Evolutionary conservation across 139 green algal genomes (phyloP), one percentile per base, ranked within the genome.

Genomic region (Chlorella sp.): DNA sequence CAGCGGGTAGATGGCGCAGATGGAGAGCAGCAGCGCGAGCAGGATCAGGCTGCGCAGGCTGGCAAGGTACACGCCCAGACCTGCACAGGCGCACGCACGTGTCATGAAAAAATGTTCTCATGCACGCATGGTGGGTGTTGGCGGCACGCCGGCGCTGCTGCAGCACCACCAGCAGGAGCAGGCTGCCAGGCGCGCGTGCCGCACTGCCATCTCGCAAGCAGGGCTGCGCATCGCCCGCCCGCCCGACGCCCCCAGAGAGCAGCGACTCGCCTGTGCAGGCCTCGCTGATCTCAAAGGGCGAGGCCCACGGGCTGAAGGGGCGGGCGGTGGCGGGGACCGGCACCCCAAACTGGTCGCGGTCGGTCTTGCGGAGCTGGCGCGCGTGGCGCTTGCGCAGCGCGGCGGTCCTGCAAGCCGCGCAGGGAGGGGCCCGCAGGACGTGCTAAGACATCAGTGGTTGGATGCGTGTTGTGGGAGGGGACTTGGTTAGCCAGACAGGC

Each of bases 1-100:
- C 27, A 87, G 71, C 8, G 77, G 82, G 64, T 87, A 87, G 41
- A 87, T 87, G 63, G 55, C 56, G 0, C 79, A n/a, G 7, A 87
- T 60, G 69, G 48, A 65, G 17, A 84, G 56, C 55, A 79, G 46
- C 46, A 87, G 70, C 27, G 70, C 82, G 27, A 77, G 62, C 45
- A 78, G 15, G 27, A 84, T 60, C n/a, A 81, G 62, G 45, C 58
- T 46, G 43, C 53, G 45, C 31, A 84, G 29, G 66, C 65, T 81
- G 42, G 56, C 51, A 71, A 84, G 61, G 63, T 84, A 80, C 7
- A 84, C 66, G 9, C 79, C 79, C 29, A 84, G 63, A 36, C 79
- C 79, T 78, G 72, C 31, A 29, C 3, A 35, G 14, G n/a, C 4
- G 23, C 21, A 27, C 6, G 27, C 2, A 23, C 14, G 3, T 38